These are phyloP conservation scores for Neurospora africana DNA, from an alignment of 495 filamentous ascomycete genomes.

Conservation along the genomic window DNA sequence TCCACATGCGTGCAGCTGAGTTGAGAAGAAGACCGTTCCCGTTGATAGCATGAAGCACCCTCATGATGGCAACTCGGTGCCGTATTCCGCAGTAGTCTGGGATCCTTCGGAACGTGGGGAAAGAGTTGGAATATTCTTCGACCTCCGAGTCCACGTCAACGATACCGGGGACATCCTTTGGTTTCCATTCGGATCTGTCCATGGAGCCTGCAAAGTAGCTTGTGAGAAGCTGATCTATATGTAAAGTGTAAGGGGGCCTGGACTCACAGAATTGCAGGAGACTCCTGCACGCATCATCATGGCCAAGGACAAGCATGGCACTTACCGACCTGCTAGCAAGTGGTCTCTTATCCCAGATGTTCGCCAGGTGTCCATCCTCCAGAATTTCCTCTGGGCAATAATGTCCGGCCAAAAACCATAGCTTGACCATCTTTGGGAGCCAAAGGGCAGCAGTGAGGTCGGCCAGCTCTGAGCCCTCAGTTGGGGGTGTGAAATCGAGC, in stretches of 20 bases:
- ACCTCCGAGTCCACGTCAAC: conserved; percentile 6
- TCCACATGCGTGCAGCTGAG: conserved; percentile 56
- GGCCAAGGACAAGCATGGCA: conserved; percentile 17
- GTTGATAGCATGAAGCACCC: conserved; percentile 44
- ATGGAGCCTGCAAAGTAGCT: conserved; percentile 6
- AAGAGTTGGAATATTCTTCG: neutral
- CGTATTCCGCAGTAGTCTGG: conserved; percentile 50
- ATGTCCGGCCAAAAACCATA: conserved; percentile 38
- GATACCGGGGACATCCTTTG: conserved; percentile 11
- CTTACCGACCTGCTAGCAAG: conserved; percentile 18
- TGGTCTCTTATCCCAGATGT: neutral
- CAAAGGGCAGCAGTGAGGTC: conserved; percentile 47
- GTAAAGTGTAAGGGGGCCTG: neutral
- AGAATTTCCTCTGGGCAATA: conserved; percentile 24
- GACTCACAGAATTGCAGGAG: conserved; percentile 6
- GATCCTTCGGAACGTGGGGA: conserved; percentile 20
- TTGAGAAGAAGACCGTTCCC: conserved; percentile 43
- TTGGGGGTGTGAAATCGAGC: conserved; percentile 51
- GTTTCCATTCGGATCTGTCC: conserved; percentile 6
- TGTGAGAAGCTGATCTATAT: neutral
- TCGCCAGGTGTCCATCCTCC: neutral
- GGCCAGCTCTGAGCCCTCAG: conserved; percentile 48
- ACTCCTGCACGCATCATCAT: conserved; percentile 23
- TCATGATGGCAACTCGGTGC: conserved; percentile 50
- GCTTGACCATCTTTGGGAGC: conserved; percentile 39